phyloP scores from a whole-genome alignment of 164 flowering plant genomes.

The Berberis thunbergii region DNA sequence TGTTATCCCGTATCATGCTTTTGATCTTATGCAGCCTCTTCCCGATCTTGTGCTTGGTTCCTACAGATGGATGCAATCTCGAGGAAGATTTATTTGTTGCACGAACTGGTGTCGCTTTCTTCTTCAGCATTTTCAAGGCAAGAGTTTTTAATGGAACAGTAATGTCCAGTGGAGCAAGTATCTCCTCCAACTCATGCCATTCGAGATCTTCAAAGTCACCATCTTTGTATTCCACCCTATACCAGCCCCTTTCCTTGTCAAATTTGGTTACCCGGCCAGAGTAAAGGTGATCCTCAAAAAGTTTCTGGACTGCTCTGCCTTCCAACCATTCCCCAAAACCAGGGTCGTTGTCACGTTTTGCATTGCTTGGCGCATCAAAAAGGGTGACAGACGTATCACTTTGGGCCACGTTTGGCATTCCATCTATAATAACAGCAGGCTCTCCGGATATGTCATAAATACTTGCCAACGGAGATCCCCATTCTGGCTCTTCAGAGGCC shows the following conservation, averaged over 20 bases:
- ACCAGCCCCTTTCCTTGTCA: slow-evolving; percentile 76
- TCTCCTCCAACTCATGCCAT: slow-evolving; percentile 59
- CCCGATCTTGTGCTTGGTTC: too few species aligned
- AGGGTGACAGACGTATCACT: slow-evolving; percentile 6
- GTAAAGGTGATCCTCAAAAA: slow-evolving; percentile 44
- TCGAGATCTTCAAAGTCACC: slow-evolving; percentile 86
- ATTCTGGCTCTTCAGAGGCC: too few species aligned
- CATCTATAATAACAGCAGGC: slow-evolving; percentile 72
- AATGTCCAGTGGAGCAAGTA: slow-evolving; percentile 64
- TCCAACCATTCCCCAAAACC: slow-evolving; percentile 65
- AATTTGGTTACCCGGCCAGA: slow-evolving; percentile 47
- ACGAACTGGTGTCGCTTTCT: slow-evolving; percentile 21
- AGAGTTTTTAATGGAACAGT: slow-evolving; percentile 49
- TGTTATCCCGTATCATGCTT: too few species aligned
- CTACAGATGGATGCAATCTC: too few species aligned
- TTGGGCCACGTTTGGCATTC: slow-evolving; percentile 39
- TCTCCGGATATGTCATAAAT: slow-evolving; percentile 55
- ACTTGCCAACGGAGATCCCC: too few species aligned
- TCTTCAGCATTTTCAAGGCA: slow-evolving; percentile 41
- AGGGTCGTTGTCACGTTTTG: slow-evolving; percentile 10
- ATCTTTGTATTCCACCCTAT: slow-evolving; percentile 77
- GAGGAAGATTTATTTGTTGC: too few species aligned
- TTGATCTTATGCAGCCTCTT: too few species aligned
- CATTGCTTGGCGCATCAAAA: slow-evolving; percentile 10
- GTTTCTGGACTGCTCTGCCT: slow-evolving; percentile 68